Base-by-base conservation (phyloP, 345 rosid genomes). In the Gossypioides kirkii region DNA sequence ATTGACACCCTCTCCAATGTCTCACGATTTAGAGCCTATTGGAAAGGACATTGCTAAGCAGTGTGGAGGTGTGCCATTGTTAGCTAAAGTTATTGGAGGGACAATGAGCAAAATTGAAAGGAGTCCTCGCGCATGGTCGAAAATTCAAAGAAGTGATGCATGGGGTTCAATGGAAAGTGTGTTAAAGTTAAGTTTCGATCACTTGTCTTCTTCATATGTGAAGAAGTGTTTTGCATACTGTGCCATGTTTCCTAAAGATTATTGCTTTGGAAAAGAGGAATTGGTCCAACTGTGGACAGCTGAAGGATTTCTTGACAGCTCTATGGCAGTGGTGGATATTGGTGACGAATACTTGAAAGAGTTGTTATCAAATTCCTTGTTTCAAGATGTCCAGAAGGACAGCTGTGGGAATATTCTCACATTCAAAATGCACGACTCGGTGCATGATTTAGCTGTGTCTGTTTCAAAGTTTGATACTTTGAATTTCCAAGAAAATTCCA, bases 391-490 rank as follows among this genome's bases (percentile, higher is more conserved):
- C 5, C 2, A 10, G 60, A 69, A 38, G 55, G 76, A 78, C 54
- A 3, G 1, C 14, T 0, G 2, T 1, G 82, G 53, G 1, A n/a
- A 28, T 25, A 36, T 78, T 10, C 22, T 4, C 2, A 0, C 18
- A 0, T 70, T 70, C 63, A 81, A 78, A 45, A 81, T 80, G 78
- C 83, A 80, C 61, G 38, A 59, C 4, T 1, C 5, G 25, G 38
- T 32, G 38, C 38, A 32, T 32, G 38, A 32, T 32, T 32, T 32
- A 32, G 0, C 38, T 4, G 4, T 32, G 6, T 32, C 38, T 32
- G 38, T 32, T 6, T 32, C 38, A 32, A 32, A 32, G 38, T 32
- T 32, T 2, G 52, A 3, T 2, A 7, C 52, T 47, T 47, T 47
- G 52, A 0, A 12, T 46, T 8, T 47, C 1, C 1, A 1, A 16